A percentile compares a stretch with the other conserved stretches of the same genome.
phyloP scores from a whole-genome alignment of 208 protist genomes.

The Leishmania aethiopica region DNA sequence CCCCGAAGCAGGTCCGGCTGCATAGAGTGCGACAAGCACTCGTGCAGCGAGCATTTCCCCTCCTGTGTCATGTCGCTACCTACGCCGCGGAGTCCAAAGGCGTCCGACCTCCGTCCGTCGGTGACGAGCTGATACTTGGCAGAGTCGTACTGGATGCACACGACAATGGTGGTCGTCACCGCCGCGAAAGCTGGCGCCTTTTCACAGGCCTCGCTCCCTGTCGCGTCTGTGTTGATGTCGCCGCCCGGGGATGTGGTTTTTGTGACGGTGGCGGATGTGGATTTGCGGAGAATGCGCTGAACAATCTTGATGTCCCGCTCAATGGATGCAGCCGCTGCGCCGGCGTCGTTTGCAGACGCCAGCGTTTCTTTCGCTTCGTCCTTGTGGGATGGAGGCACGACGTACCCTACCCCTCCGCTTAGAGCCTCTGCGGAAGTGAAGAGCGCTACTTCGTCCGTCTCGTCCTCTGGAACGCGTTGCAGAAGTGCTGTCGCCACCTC shows the following conservation, averaged over 20 bases:
- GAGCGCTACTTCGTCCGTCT: neutral
- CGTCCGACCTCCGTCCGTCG: neutral
- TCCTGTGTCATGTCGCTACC: slow-evolving; percentile 11
- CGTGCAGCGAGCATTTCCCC: slow-evolving; percentile 42
- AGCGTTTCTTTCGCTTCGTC: neutral
- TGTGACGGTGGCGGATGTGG: neutral
- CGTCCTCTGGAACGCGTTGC: slow-evolving; percentile 4
- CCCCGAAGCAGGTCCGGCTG: slow-evolving; percentile 60
- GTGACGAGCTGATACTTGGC: slow-evolving; percentile 3
- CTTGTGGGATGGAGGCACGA: neutral
- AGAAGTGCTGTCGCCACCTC: slow-evolving; percentile 23
- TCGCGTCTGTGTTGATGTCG: neutral
- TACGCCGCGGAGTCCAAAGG: neutral
- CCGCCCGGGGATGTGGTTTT: neutral
- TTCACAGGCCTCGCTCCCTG: neutral
- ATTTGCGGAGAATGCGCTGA: slow-evolving; percentile 19
- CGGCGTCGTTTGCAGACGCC: neutral
- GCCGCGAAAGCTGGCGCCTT: neutral
- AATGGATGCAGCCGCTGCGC: neutral
- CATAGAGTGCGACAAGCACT: slow-evolving; percentile 45
- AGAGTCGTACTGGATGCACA: slow-evolving; percentile 28
- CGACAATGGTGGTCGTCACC: slow-evolving; percentile 16
- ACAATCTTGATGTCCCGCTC: slow-evolving; percentile 12
- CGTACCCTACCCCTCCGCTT: slow-evolving; percentile 15
- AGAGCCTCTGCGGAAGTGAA: slow-evolving; percentile 7